Evolutionary conservation across 225 moss, liverwort and hornwort genomes (phyloP), one percentile per base, ranked within the genome.

Genomic region (Marchantia paleacea): DNA sequence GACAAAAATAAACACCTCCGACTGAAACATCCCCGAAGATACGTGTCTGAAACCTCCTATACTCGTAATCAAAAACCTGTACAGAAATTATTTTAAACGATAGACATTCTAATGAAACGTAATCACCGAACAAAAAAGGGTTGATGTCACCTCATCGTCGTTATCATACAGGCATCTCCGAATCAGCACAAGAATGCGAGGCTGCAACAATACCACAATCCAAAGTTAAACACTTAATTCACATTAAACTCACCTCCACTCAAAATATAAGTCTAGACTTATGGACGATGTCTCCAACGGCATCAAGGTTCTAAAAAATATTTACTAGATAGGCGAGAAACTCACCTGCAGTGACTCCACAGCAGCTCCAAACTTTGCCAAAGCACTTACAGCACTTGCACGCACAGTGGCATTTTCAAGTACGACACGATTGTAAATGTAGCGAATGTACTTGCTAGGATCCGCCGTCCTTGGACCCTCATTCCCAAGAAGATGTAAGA

Each of bases 351-450:
- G 72, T 55, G 86, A 76, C 75, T 87, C 89, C 75, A 91, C 93
- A 66, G 91, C 85, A 74, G 83, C 90, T 84, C 94, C 93, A 64
- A 97, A 97, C 80, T 92, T 97, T 28, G 96, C 93, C 69, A 94
- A 85, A 25, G 94, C 92, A 89, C 94, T 94, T n/a, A 94, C 94
- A 76, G 94, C 96, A 88, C 94, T 97, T 49, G 94, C 94, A 25
- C 94, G 91, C 52, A 93, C 96, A 64, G 96, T 94, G n/a, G 96
- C 94, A 83, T 97, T 97, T 77, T 94, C 94, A n/a, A 97, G 72
- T 54, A 94, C 92, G 70, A 97, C 93, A 77, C 95, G 93, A 69
- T 95, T 95, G 82, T 93, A 95, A 54, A 95, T 90, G 78, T 88
- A 92, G 12, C 94, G 94, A 71, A 97, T 93, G 75, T 94, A 97